These are phyloP conservation scores for Fragaria nilgerrensis DNA, from an alignment of 306 rosid genomes.

Conservation along the genomic window DNA sequence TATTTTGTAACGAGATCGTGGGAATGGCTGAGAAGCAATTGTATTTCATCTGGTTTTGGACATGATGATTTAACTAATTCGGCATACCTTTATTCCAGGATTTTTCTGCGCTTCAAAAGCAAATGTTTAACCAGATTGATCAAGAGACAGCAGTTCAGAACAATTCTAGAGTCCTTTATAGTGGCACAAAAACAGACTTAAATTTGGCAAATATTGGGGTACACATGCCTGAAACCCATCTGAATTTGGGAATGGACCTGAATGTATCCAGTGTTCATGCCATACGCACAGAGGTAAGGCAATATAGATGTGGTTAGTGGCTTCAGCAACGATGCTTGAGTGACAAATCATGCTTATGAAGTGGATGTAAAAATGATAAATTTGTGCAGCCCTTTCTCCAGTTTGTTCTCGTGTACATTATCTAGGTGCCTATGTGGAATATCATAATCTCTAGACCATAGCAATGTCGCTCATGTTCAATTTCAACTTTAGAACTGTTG, in stretches of 20 bases:
- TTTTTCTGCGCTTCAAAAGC: slow-evolving; percentile 25
- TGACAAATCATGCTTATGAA: background rate
- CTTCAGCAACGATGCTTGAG: background rate
- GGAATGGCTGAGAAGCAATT: background rate
- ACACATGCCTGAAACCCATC: slow-evolving; percentile 29
- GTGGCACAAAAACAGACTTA: slow-evolving; percentile 19
- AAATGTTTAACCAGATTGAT: slow-evolving; percentile 20
- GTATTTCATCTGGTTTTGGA: slow-evolving; percentile 2
- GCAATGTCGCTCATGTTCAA: background rate
- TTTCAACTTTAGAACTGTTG: background rate
- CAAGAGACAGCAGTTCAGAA: slow-evolving; percentile 26
- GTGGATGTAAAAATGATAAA: background rate
- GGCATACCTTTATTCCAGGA: slow-evolving; percentile 29
- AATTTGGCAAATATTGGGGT: slow-evolving; percentile 22
- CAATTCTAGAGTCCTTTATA: slow-evolving; percentile 14
- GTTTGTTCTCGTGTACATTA: background rate
- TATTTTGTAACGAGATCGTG: background rate
- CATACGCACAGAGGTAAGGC: slow-evolving; percentile 28
- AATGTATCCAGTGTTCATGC: slow-evolving; percentile 16
- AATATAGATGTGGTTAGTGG: slow-evolving; percentile 8
- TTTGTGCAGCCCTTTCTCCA: background rate
- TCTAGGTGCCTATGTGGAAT: background rate
- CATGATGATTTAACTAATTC: background rate
- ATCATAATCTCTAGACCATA: background rate
- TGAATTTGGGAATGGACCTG: slow-evolving; percentile 14